Conservation (phyloP, 768 basidiomycete genomes). For the Suillus luteus region DNA sequence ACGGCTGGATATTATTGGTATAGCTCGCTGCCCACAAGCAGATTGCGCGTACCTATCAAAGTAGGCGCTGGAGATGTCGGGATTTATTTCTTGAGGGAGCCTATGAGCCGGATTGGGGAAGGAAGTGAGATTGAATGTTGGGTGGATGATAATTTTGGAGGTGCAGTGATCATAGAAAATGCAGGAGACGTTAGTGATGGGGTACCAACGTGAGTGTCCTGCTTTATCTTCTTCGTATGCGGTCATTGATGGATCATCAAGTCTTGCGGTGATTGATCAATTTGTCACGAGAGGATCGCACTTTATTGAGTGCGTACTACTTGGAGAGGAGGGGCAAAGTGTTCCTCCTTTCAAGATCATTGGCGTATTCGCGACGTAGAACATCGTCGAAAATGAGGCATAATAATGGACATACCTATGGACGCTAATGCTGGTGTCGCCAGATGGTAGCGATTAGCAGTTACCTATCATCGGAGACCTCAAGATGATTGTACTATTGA, state of each 20-base stretch:
- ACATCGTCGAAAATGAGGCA: background rate
- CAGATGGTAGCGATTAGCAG: background rate
- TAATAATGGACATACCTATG: background rate
- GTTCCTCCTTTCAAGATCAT: slow-evolving; percentile 88
- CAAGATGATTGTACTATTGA: background rate
- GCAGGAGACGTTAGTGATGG: slow-evolving; percentile 63
- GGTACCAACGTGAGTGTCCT: slow-evolving; percentile 62
- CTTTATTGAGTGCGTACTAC: slow-evolving; percentile 86
- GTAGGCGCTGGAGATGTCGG: slow-evolving; percentile 91
- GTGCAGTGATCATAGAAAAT: slow-evolving; percentile 78
- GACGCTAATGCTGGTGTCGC: background rate
- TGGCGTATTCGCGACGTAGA: slow-evolving; percentile 81
- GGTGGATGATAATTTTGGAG: slow-evolving; percentile 94
- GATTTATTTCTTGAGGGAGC: slow-evolving; percentile 85
- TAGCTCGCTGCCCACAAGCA: slow-evolving; percentile 81
- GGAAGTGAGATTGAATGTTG: slow-evolving; percentile 86
- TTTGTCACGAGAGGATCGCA: slow-evolving; percentile 87
- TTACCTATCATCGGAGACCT: background rate
- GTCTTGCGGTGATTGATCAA: slow-evolving; percentile 85
- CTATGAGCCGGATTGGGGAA: slow-evolving; percentile 52
- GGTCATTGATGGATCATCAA: slow-evolving; percentile 30
- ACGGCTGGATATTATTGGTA: slow-evolving; percentile 88
- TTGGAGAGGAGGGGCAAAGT: slow-evolving; percentile 83
- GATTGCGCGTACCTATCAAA: slow-evolving; percentile 80
- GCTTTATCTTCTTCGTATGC: slow-evolving; percentile 13